phyloP scores from a whole-genome alignment of 208 protist species.

The Leishmania amazonensis region DNA sequence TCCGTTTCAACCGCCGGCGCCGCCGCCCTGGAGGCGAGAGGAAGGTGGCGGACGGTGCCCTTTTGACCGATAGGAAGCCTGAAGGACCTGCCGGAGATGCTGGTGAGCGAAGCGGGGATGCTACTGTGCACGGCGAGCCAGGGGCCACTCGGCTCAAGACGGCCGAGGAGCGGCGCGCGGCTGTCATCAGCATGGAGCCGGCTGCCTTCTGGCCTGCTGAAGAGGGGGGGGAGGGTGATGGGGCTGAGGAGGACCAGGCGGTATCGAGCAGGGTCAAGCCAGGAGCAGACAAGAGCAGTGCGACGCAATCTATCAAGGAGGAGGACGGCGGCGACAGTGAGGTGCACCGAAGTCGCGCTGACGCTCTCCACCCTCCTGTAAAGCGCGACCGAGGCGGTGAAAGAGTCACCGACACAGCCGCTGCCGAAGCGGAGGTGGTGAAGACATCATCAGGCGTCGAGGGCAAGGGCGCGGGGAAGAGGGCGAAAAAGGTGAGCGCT shows the following conservation, averaged over 20 bases:
- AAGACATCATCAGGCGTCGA: neutral
- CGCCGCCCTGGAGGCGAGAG: neutral
- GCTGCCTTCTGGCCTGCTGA: constrained; percentile 25
- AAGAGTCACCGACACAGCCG: neutral
- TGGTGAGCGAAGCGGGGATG: neutral
- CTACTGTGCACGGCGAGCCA: neutral
- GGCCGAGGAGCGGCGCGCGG: constrained; percentile 25
- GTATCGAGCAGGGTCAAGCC: neutral
- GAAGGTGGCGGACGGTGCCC: neutral
- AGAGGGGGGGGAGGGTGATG: constrained; percentile 7
- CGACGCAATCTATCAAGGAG: neutral
- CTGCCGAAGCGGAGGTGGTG: neutral
- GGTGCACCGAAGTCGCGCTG: neutral
- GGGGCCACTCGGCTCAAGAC: neutral
- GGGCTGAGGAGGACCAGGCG: constrained; percentile 10
- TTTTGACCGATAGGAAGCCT: neutral
- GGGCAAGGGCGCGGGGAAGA: constrained; percentile 10
- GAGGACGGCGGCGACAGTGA: neutral
- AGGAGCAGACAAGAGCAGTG: constrained; percentile 10
- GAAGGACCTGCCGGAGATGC: neutral
- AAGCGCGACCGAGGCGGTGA: constrained; percentile 4
- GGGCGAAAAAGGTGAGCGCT: constrained; percentile 3
- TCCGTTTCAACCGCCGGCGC: constrained; percentile 62
- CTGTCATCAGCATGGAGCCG: constrained; percentile 23
- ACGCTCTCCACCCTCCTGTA: neutral